These are phyloP conservation scores for Phytophthora podocarpi DNA, from an alignment of 352 stramenopile genomes.

Conservation along the genomic window DNA sequence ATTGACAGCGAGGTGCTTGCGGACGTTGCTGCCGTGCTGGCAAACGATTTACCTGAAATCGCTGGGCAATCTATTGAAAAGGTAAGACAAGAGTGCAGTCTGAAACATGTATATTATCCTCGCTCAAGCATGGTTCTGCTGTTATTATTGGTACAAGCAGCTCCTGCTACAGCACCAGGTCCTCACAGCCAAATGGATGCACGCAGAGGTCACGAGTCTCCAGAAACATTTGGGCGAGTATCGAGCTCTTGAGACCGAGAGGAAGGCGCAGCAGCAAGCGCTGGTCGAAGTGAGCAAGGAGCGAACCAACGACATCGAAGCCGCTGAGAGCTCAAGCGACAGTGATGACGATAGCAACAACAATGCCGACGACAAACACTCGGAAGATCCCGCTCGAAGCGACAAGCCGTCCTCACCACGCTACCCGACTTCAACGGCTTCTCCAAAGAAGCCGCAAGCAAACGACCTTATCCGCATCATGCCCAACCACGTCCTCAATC, in stretches of 20 bases:
- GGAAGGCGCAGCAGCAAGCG: conserved; percentile 11
- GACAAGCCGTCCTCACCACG: conserved; percentile 26
- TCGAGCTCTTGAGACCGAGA: conserved; percentile 12
- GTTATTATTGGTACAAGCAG: conserved; percentile 30
- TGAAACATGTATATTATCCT: too few relatives aligned
- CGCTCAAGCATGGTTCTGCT: too few relatives aligned
- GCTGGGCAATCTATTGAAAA: conserved; percentile 44
- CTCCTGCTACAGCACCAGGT: conserved; percentile 43
- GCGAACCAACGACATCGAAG: conserved; percentile 6
- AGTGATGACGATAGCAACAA: conserved; percentile 29
- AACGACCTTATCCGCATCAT: conserved; percentile 35
- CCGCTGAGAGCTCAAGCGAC: conserved; percentile 9
- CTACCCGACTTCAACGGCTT: conserved; percentile 15
- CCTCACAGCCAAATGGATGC: conserved; percentile 32
- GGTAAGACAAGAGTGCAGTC: conserved; percentile 34
- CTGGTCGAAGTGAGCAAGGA: conserved; percentile 5
- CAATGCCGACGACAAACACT: conserved; percentile 21
- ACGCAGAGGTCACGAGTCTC: conserved; percentile 26
- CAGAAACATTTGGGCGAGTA: conserved; percentile 26
- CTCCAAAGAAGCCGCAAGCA: conserved; percentile 10
- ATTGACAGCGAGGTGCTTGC: conserved; percentile 59
- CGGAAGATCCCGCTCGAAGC: conserved; percentile 16
- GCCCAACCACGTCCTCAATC: conserved; percentile 55
- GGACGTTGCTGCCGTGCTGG: conserved; percentile 49
- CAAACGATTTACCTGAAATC: conserved; percentile 42